Evolutionary conservation across 176 grass and related monocot species (phyloP).

Genomic region (Otatea glauca): DNA sequence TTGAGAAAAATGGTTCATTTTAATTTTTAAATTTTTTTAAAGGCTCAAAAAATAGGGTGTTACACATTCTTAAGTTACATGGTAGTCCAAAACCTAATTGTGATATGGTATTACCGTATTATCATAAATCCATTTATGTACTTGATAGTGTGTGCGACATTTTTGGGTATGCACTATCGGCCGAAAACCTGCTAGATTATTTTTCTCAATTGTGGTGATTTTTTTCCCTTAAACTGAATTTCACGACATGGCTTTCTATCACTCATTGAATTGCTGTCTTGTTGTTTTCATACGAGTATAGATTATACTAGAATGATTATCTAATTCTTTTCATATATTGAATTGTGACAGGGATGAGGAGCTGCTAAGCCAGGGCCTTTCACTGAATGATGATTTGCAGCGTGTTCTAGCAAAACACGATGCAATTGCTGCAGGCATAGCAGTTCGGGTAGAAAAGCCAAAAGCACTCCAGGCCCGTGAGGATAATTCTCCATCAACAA

Average conservation of each 20-base stretch:
- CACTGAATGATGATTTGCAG: constrained; percentile 94
- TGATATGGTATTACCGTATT: not conserved
- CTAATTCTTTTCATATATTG: constrained; percentile 46
- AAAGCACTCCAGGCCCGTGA: constrained; percentile 49
- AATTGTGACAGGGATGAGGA: constrained; percentile 75
- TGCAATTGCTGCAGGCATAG: constrained; percentile 83
- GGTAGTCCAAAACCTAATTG: constrained; percentile 5
- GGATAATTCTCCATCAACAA: constrained; percentile 47
- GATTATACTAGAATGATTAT: constrained; percentile 14
- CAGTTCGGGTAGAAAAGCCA: constrained; percentile 61
- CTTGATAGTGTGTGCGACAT: not conserved
- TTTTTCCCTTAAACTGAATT: not conserved
- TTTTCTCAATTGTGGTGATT: not conserved
- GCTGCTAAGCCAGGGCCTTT: constrained; percentile 78
- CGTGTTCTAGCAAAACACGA: constrained; percentile 87
- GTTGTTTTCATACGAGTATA: constrained; percentile 18
- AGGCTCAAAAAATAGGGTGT: too few relatives aligned
- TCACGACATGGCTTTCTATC: not conserved
- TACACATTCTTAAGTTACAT: not conserved
- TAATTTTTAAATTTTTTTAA: too few relatives aligned
- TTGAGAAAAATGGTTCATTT: too few relatives aligned
- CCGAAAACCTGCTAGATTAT: not conserved
- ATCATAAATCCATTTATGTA: not conserved
- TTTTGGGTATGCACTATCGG: not conserved
- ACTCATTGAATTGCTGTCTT: constrained; percentile 17